phyloP scores from a whole-genome alignment of 116 monocot genomes.

The Dioscorea cayenensis region DNA sequence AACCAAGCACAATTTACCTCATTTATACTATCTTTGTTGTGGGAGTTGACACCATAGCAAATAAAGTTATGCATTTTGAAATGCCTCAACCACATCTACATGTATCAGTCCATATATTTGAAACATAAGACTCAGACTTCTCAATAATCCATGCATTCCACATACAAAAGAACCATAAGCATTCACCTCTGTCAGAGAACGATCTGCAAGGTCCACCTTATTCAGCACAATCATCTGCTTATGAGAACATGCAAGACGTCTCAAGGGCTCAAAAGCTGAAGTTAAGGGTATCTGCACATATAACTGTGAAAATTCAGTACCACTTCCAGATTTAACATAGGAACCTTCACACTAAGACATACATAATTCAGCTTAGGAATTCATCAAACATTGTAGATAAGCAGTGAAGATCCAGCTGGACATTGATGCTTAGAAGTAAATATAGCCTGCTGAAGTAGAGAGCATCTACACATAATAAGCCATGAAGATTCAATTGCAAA shows the following conservation, averaged over 20 bases:
- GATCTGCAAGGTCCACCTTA: constrained; percentile 72
- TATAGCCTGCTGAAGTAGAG: too few relatives aligned
- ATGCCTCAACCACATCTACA: constrained; percentile 63
- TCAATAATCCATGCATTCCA: not conserved
- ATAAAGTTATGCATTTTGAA: constrained; percentile 30
- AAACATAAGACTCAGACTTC: not conserved
- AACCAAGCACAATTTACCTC: constrained; percentile 28
- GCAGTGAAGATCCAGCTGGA: not conserved
- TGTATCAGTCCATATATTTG: not conserved
- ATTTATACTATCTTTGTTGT: constrained; percentile 60
- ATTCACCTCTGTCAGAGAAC: constrained; percentile 42
- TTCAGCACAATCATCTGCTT: constrained; percentile 59
- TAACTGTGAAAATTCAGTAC: too few relatives aligned
- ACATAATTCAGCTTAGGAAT: not conserved
- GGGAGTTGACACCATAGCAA: constrained; percentile 62
- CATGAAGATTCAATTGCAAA: too few relatives aligned
- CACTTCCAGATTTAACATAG: too few relatives aligned
- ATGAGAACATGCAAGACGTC: not conserved
- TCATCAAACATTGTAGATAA: constrained; percentile 13
- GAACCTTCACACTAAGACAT: not conserved
- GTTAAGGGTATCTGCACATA: constrained; percentile 46
- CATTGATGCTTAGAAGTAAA: too few relatives aligned
- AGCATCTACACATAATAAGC: too few relatives aligned
- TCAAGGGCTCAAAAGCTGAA: constrained; percentile 40
- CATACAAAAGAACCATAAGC: not conserved